Evolutionary conservation across 179 eudicot species (phyloP).

Genomic region (Silene noctiflora): DNA sequence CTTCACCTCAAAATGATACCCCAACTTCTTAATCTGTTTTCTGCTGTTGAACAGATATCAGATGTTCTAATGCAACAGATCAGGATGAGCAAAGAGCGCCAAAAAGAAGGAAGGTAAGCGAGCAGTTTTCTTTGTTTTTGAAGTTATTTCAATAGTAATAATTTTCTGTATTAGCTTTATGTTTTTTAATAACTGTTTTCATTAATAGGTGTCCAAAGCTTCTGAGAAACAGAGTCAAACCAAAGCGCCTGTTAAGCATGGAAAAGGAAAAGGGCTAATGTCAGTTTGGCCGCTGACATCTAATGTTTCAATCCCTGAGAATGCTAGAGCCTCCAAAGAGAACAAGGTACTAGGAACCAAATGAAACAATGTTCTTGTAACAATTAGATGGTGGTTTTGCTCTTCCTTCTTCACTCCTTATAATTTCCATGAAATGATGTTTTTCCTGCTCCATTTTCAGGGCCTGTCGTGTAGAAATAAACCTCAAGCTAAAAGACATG

Average conservation of each 20-base stretch:
- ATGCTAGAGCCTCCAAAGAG: constrained; percentile 23
- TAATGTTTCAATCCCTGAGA: constrained; percentile 24
- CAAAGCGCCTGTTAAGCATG: constrained; percentile 42
- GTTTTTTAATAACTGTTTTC: constrained; percentile 5
- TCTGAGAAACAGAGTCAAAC: constrained; percentile 28
- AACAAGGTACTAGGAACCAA: constrained; percentile 34
- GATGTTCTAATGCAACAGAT: constrained; percentile 33
- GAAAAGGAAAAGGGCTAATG: constrained; percentile 48
- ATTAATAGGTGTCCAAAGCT: constrained; percentile 42
- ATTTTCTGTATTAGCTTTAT: constrained; percentile 9
- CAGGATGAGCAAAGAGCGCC: constrained; percentile 41
- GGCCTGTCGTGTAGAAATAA: constrained; percentile 23
- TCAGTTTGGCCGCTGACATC: constrained; percentile 32
- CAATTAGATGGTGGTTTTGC: neutral
- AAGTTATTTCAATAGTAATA: neutral
- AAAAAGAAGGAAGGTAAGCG: constrained; percentile 64
- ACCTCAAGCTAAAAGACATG: constrained; percentile 48
- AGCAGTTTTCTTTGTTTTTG: constrained; percentile 2
- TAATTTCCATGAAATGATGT: neutral
- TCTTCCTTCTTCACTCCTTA: neutral
- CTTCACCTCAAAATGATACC: neutral
- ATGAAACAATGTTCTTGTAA: neutral
- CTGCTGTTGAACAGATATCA: constrained; percentile 33
- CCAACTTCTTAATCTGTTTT: constrained; percentile 12
- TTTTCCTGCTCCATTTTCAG: constrained; percentile 20